Conservation (phyloP, 495 filamentous ascomycete species). For the Neurospora cerealis region DNA sequence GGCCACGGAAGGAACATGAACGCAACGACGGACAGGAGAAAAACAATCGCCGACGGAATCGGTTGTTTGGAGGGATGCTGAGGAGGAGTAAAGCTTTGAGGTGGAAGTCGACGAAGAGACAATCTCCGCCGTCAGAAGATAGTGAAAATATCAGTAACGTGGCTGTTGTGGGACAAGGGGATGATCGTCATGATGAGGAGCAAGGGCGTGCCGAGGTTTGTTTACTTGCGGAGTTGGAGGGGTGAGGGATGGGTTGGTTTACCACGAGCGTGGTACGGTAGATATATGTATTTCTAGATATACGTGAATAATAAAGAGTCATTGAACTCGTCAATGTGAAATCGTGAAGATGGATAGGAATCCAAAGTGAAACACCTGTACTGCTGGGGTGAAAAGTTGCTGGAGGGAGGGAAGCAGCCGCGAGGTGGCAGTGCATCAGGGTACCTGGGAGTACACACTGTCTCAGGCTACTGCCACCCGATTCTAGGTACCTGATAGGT, state of each 20-base stretch:
- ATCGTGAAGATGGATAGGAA: background rate
- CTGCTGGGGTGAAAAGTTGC: background rate
- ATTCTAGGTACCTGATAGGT: background rate
- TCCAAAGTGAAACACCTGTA: background rate
- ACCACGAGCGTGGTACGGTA: background rate
- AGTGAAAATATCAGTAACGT: background rate
- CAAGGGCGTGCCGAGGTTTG: background rate
- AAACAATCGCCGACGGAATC: background rate
- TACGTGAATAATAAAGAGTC: background rate
- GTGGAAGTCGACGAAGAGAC: background rate
- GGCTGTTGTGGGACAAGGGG: background rate
- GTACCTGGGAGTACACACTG: background rate
- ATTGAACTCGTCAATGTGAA: background rate
- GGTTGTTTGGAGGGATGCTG: background rate
- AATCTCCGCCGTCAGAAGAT: background rate
- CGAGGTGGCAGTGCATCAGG: background rate
- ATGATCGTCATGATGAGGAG: constrained; percentile 21
- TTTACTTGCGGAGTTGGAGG: constrained; percentile 5
- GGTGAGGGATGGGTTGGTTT: background rate
- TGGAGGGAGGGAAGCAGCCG: background rate
- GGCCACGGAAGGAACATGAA: background rate
- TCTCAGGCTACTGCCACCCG: background rate
- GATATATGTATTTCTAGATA: background rate
- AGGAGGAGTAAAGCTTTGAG: background rate
- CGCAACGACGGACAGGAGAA: background rate